Conservation (phyloP, 768 basidiomycete species). For the Tulasnella sp. region DNA sequence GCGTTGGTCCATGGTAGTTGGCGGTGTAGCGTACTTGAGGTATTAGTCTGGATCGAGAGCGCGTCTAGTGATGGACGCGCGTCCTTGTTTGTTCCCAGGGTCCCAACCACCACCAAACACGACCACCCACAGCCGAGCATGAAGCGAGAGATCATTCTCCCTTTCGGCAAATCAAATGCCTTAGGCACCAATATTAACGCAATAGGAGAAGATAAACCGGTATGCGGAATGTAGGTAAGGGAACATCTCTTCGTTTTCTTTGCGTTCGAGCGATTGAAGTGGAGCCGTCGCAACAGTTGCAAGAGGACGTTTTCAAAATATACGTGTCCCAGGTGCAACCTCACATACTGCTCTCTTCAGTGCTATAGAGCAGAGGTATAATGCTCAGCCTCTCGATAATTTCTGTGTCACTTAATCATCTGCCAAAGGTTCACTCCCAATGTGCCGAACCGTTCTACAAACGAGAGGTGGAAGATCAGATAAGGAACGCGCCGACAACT, state of each 20-base stretch:
- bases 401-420: neutral
- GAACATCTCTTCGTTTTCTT: no score
- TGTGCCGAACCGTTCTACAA: slow-evolving; percentile 84
- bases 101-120: neutral
- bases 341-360: slow-evolving; percentile 70
- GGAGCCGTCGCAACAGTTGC: slow-evolving; percentile 51
- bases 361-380: slow-evolving; percentile 75
- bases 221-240: slow-evolving; percentile 14
- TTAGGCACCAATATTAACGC: neutral
- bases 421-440: slow-evolving; percentile 54
- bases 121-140: neutral
- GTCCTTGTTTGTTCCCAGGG: neutral
- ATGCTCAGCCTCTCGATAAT: slow-evolving; percentile 24
- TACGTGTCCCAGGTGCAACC: slow-evolving; percentile 76
- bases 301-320: slow-evolving; percentile 72
- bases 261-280: no score
- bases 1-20: slow-evolving; percentile 65
- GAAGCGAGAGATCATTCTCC: neutral
- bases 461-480: slow-evolving; percentile 64
- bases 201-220: neutral
- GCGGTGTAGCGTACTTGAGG: slow-evolving; percentile 41
- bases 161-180: neutral
- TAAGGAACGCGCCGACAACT: slow-evolving; percentile 54
- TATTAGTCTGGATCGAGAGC: slow-evolving; percentile 5
- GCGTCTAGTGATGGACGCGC: neutral